These are phyloP conservation scores for Hirschfeldia incana DNA, from an alignment of 345 rosid genomes.

Conservation along the genomic window DNA sequence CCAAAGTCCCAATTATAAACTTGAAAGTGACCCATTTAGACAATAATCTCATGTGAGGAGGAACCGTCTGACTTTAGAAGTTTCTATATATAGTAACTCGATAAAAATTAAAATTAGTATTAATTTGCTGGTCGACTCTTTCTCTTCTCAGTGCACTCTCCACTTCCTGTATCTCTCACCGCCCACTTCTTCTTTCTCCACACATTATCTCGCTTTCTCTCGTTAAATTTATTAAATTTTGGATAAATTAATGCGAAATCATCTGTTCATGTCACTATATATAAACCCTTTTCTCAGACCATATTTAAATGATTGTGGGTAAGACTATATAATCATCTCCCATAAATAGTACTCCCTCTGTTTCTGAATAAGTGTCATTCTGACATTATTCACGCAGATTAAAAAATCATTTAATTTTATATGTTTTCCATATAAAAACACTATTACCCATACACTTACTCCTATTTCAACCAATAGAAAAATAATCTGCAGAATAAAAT, in stretches of 20 bases:
- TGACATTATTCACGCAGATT: no score
- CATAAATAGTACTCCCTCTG: no score
- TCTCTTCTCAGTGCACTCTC: conserved; percentile 38
- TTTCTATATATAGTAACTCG: conserved; percentile 24
- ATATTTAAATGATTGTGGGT: neutral
- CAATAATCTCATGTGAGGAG: neutral
- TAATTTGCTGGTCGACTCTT: conserved; percentile 32
- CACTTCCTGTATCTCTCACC: conserved; percentile 35
- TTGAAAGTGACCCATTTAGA: no score
- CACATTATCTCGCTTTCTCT: conserved; percentile 20
- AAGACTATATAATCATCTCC: conserved; percentile 17
- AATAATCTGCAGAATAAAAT: no score
- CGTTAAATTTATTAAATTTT: neutral
- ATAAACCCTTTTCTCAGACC: neutral
- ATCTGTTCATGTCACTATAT: conserved; percentile 17
- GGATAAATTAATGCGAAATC: conserved; percentile 25
- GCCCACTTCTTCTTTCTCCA: conserved; percentile 35
- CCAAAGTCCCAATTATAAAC: no score
- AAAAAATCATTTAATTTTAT: no score
- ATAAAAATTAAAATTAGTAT: neutral
- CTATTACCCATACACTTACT: no score
- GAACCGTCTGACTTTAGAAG: conserved; percentile 28
- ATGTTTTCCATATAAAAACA: no score
- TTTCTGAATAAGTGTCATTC: no score
- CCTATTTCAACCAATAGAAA: no score